phyloP scores from a whole-genome alignment of 169 alveolate genomes.

The Cryptosporidium felis region DNA sequence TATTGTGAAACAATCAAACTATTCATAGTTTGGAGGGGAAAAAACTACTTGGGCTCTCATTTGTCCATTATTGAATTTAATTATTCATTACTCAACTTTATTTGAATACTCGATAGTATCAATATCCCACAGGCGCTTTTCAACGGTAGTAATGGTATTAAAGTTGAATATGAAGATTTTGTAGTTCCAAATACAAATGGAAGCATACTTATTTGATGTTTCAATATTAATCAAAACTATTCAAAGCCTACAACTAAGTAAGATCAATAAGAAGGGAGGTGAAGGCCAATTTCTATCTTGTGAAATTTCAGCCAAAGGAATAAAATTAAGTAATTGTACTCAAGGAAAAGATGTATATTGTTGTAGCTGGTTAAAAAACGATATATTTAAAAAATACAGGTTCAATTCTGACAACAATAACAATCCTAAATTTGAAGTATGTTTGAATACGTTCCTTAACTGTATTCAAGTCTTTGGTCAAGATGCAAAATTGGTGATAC shows the following conservation, averaged over 20 bases:
- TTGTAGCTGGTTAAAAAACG: conserved; percentile 43
- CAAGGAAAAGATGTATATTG: conserved; percentile 59
- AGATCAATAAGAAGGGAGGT: conserved; percentile 8
- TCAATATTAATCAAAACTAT: conserved; percentile 35
- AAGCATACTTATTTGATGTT: conserved; percentile 49
- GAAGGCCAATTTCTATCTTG: conserved; percentile 66
- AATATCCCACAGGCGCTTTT: no score
- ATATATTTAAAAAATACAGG: conserved; percentile 5
- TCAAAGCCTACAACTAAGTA: conserved; percentile 57
- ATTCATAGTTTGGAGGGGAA: no score
- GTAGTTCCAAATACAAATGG: conserved; percentile 21
- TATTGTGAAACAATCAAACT: no score
- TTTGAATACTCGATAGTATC: no score
- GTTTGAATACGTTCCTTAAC: conserved; percentile 5
- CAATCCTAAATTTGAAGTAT: neutral
- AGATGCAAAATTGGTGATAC: conserved; percentile 52
- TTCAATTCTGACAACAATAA: neutral
- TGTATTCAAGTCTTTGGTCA: conserved; percentile 64
- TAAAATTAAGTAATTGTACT: conserved; percentile 48
- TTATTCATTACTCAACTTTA: no score
- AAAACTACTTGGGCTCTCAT: no score
- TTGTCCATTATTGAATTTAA: no score
- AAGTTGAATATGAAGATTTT: no score
- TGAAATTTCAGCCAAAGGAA: conserved; percentile 20
- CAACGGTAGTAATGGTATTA: no score